Conservation (phyloP, 345 rosid genomes). For the Kandelia obovata region DNA sequence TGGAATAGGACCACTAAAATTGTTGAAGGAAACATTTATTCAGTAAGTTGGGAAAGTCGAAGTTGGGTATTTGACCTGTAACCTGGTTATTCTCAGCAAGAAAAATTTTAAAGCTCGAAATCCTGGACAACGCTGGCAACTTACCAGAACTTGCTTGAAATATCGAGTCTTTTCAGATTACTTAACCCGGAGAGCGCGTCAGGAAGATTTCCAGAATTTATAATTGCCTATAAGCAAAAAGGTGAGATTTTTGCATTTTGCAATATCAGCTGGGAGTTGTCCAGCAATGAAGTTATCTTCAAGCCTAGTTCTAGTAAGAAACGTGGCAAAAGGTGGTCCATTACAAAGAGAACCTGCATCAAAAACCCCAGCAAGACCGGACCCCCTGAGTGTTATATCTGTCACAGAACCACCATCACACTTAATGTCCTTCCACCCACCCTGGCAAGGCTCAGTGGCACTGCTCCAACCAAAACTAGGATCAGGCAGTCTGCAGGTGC, state of each 20-base stretch:
- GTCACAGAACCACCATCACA: constrained; percentile 30
- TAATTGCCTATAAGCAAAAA: constrained; percentile 38
- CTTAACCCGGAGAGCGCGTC: constrained; percentile 30
- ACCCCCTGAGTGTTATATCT: constrained; percentile 20
- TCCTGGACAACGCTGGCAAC: constrained; percentile 37
- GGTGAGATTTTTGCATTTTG: constrained; percentile 36
- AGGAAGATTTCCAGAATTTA: constrained; percentile 36
- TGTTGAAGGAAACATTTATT: constrained; percentile 58
- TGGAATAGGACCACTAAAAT: constrained; percentile 41
- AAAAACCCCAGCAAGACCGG: constrained; percentile 36
- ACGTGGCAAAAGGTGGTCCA: constrained; percentile 27
- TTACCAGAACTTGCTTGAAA: constrained; percentile 46
- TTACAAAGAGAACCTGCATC: constrained; percentile 39
- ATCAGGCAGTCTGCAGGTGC: constrained; percentile 17
- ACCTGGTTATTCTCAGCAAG: constrained; percentile 43
- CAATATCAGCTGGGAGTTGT: constrained; percentile 32
- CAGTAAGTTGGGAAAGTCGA: constrained; percentile 40
- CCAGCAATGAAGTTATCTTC: constrained; percentile 33
- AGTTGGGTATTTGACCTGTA: constrained; percentile 38
- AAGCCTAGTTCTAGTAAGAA: constrained; percentile 31
- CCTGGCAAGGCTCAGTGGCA: constrained; percentile 44
- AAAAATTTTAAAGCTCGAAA: constrained; percentile 36
- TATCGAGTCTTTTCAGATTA: constrained; percentile 41
- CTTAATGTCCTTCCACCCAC: constrained; percentile 27
- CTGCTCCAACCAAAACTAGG: constrained; percentile 31